Evolutionary conservation across 2,329 filamentous ascomycete genomes (phyloP), one percentile per base, ranked within the genome.

Genomic region (Colletotrichum sp.): DNA sequence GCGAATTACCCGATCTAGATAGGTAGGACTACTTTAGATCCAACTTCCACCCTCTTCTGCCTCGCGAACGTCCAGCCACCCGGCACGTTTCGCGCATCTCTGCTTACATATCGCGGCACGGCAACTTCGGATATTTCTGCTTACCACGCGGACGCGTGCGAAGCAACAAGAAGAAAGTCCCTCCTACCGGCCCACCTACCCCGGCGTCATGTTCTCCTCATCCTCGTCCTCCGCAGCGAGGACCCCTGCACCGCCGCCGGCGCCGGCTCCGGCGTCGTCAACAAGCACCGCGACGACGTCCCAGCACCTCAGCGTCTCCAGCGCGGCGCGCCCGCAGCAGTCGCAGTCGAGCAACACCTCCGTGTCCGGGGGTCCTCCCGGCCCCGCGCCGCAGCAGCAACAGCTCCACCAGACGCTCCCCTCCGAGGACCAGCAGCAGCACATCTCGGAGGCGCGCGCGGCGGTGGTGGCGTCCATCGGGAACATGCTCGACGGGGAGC

Each of bases 401-500:
- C 65, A 68, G 49, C 64, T 83, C 15, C 83, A 84, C 62, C 82
- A 84, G 6, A 85, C 83, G 65, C 84, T 88, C 13, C 87, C 87
- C 3, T 84, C 87, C 4, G 80, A 84, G 63, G 83, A 86, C 68
- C 85, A 88, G 67, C 85, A 87, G 80, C 85, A 85, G 8, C 87
- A 89, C 80, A 87, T 92, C 25, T 83, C 87, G 65, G 89, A 92
- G 81, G 91, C 92, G 52, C 91, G 92, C 78, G 83, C 86, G 34
- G 91, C 90, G 11, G 87, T 93, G 69, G 87, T 92, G 39, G 92
- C 92, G 27, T 90, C 90, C 63, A 89, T 96, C 69, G 93, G 93
- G 80, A 93, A 94, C 82, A 90, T 93, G 79, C 88, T 96, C 79
- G 93, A 95, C 86, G 86, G 89, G 62, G 90, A 94, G 81, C 90